Evolutionary conservation across 208 protist genomes (phyloP), one percentile per base, ranked within the genome.

Genomic region (Vickermania ingenoplastis): DNA sequence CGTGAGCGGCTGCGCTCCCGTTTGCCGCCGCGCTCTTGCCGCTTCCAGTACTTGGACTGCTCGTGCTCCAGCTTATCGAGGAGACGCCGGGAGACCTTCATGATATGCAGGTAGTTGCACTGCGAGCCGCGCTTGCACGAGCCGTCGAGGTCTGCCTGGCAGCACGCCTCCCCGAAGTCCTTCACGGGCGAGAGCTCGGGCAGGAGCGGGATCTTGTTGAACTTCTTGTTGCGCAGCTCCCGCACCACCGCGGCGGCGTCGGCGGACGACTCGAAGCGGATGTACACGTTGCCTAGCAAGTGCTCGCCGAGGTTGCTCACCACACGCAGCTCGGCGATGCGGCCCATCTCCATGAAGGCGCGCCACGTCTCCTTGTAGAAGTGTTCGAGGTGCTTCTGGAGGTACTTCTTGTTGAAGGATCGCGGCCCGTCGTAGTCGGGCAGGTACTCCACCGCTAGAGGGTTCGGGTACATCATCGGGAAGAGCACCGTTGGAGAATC

Each of bases 51-150:
- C 75, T 91, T 92, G 4, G 53, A 30, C 76, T 95, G 88, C 70
- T 95, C 83, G 65, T 79, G 79, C 73, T 89, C 78, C 1, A 95
- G 64, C 70, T 89, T 92, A 57, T 91, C 81, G 60, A 89, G 68
- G 25, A 95, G 73, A 56, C 80, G 81, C 17, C 85, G 82, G 11
- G 83, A 90, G 26, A 95, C 83, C 51, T 89, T 92, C 76, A 97
- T 93, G 36, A 98, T 81, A 75, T 99, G 97, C 57, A 99, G 85
- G 69, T 98, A 99, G 79, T 99, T 99, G 82, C 98, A 99, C 74
- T 98, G 95, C 24, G 81, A 77, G 3, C 94, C 96, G 31, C 96
- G 87, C 23, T 59, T 62, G 78, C 98, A 99, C 21, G 79, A 72
- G 51, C 76, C 77, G 63, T 97, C 91, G 30, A 98, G 83, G 61